These are phyloP conservation scores for Ramicandelaber brevisporus DNA, from an alignment of 192 early-diverging fungal genomes.

Conservation along the genomic window DNA sequence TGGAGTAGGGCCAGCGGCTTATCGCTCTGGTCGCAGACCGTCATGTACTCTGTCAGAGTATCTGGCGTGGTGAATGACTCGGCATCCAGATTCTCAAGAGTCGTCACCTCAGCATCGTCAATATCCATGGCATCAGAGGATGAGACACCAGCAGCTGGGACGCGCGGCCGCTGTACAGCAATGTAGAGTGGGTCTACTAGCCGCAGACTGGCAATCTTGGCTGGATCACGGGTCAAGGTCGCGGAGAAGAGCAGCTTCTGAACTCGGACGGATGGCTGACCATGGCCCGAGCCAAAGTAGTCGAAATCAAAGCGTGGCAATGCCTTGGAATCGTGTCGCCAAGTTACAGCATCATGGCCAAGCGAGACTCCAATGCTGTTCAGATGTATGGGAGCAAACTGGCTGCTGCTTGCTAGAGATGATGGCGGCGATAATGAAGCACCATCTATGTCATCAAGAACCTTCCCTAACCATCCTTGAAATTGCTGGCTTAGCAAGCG, in stretches of 20 bases:
- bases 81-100: too few species aligned
- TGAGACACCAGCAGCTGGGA: constrained; percentile 11
- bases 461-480: constrained; percentile 69
- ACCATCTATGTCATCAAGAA: constrained; percentile 31
- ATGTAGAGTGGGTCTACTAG: constrained; percentile 66
- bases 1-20: constrained; percentile 75
- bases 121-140: too few species aligned
- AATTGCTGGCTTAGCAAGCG: constrained; percentile 74
- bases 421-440: not conserved
- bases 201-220: constrained; percentile 65
- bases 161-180: constrained; percentile 18
- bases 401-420: not conserved
- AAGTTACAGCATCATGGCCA: not conserved
- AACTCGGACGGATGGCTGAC: too few species aligned
- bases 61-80: constrained; percentile 17
- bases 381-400: not conserved
- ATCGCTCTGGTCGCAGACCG: constrained; percentile 26
- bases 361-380: not conserved
- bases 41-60: constrained; percentile 43
- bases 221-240: constrained; percentile 78
- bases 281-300: too few species aligned
- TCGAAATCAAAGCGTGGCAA: too few species aligned
- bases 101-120: too few species aligned
- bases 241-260: constrained; percentile 94
- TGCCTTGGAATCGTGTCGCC: constrained; percentile 5